Conservation (phyloP, 768 basidiomycete species). For the Tephrocybe sp. region DNA sequence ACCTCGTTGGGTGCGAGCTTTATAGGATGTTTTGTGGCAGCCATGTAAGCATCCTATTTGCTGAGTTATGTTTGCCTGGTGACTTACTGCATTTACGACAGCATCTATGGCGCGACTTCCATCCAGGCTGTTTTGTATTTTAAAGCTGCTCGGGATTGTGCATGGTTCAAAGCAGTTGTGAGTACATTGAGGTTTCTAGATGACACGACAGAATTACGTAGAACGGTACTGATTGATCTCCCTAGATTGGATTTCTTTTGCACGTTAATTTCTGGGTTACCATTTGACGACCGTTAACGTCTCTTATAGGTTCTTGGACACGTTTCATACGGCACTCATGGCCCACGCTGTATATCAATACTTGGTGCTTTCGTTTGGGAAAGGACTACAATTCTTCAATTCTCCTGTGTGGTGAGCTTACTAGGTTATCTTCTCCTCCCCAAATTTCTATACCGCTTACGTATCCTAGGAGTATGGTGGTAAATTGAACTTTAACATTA, state of each 20-base stretch:
- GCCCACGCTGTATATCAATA: neutral
- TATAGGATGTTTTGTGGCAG: neutral
- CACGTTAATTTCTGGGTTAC: neutral
- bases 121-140: neutral
- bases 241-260: neutral
- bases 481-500: too few species aligned
- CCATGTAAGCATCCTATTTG: neutral
- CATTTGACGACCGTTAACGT: neutral
- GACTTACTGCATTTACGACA: neutral
- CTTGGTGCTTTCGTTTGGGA: neutral
- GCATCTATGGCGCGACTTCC: neutral
- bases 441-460: neutral
- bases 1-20: neutral
- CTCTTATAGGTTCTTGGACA: neutral
- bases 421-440: neutral
- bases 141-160: neutral
- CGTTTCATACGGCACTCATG: neutral
- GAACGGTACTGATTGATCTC: too few species aligned
- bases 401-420: neutral
- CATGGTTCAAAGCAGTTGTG: neutral
- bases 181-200: too few species aligned
- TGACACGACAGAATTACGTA: too few species aligned
- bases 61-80: neutral
- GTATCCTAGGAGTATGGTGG: neutral
- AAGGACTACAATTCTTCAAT: neutral